These are phyloP conservation scores for Sphagnum fallax DNA, from an alignment of 228 moss, liverwort and hornwort species.

Conservation along the genomic window DNA sequence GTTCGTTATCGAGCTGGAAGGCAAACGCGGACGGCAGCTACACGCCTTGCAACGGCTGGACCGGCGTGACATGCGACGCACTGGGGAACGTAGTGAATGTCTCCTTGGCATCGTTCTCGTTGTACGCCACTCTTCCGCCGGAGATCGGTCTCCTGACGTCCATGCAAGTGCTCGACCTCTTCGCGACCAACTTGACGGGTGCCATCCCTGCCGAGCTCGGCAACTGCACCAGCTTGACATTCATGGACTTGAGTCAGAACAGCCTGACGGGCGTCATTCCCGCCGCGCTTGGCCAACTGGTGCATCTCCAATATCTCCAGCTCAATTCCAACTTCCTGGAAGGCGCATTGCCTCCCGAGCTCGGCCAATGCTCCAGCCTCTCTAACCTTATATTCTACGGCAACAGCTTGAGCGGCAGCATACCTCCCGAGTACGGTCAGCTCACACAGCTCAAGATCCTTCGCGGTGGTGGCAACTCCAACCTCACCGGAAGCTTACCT, in stretches of 20 bases:
- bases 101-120: conserved; percentile 27
- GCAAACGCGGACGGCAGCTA: background rate
- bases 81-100: conserved; percentile 31
- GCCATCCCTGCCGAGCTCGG: conserved; percentile 59
- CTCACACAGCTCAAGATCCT: conserved; percentile 34
- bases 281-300: conserved; percentile 49
- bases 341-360: conserved; percentile 50
- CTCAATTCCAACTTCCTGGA: conserved; percentile 56
- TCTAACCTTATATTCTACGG: conserved; percentile 52
- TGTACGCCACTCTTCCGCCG: conserved; percentile 33
- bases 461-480: conserved; percentile 53
- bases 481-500: conserved; percentile 44
- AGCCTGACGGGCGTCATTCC: conserved; percentile 66
- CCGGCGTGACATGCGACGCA: conserved; percentile 30
- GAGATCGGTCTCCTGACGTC: conserved; percentile 28
- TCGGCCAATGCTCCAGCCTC: conserved; percentile 46
- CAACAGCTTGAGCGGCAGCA: conserved; percentile 59
- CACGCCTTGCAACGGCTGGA: conserved; percentile 35
- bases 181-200: conserved; percentile 48
- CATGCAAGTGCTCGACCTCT: conserved; percentile 25
- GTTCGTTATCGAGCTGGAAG: conserved; percentile 30
- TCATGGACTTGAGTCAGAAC: conserved; percentile 65
- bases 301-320: conserved; percentile 45
- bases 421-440: conserved; percentile 49
- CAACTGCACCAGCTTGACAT: conserved; percentile 46